phyloP scores from a whole-genome alignment of 768 basidiomycete species.

The Leccinum imitatum region DNA sequence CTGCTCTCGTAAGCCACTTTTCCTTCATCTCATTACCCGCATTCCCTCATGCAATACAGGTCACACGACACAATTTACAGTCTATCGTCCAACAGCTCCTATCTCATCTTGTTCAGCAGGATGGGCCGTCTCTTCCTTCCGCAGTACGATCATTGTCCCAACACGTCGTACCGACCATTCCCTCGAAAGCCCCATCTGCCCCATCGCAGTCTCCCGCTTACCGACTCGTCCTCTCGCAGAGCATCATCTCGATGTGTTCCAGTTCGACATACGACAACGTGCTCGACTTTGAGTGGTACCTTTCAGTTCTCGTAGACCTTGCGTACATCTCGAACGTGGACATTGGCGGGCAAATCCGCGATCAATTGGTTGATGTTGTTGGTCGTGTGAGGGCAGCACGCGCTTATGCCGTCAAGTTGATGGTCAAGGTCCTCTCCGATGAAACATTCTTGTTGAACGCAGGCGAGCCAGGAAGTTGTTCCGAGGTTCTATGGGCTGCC shows the following conservation, averaged over 20 bases:
- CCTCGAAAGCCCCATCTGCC: conserved; percentile 39
- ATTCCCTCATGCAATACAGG: conserved; percentile 44
- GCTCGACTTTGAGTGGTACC: conserved; percentile 95
- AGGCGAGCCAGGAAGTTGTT: conserved; percentile 69
- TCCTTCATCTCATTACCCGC: neutral
- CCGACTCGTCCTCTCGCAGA: conserved; percentile 67
- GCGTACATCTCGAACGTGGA: conserved; percentile 83
- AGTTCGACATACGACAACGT: conserved; percentile 83
- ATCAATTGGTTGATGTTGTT: conserved; percentile 84
- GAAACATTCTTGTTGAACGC: conserved; percentile 69
- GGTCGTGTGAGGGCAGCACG: conserved; percentile 77
- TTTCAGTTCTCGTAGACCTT: conserved; percentile 91
- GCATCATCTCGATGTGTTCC: conserved; percentile 79
- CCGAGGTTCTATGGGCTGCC: conserved; percentile 88
- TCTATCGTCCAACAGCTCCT: conserved; percentile 88
- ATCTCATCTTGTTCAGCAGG: conserved; percentile 72
- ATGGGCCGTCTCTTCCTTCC: conserved; percentile 52
- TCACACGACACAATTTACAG: conserved; percentile 79
- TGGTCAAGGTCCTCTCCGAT: conserved; percentile 80
- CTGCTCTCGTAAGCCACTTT: conserved; percentile 72
- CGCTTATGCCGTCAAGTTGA: conserved; percentile 77
- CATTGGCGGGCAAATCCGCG: conserved; percentile 73
- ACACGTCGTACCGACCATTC: conserved; percentile 45
- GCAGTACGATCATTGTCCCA: conserved; percentile 55
- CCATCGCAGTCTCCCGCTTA: conserved; percentile 81